Evolutionary conservation across 2,329 filamentous ascomycete genomes (phyloP).

Genomic region (Aureobasidium sp.): DNA sequence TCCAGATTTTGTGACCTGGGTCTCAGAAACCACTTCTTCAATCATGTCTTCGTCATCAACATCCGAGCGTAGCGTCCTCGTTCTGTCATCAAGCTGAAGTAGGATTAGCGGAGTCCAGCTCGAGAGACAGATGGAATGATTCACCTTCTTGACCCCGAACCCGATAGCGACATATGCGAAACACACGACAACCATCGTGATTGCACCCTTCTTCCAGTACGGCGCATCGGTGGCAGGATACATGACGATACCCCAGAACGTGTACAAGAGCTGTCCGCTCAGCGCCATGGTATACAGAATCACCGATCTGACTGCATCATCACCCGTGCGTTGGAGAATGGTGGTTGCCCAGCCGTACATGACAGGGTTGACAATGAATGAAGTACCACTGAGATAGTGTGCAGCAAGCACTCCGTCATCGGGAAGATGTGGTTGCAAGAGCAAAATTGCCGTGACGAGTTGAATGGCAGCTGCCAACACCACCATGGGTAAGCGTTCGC

Average conservation of each 20-base stretch:
- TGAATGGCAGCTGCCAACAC: conserved; percentile 30
- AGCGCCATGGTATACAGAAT: conserved; percentile 38
- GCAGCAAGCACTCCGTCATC: conserved; percentile 32
- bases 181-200: neutral
- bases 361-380: conserved; percentile 37
- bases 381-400: conserved; percentile 34
- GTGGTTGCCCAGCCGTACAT: conserved; percentile 36
- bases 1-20: neutral
- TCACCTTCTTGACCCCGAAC: neutral
- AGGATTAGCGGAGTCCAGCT: neutral
- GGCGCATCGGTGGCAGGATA: conserved; percentile 43
- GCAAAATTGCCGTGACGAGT: conserved; percentile 28
- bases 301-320: conserved; percentile 37
- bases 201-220: conserved; percentile 41
- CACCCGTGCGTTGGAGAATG: conserved; percentile 33
- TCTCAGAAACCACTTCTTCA: neutral
- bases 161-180: neutral
- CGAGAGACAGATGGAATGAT: too few relatives aligned
- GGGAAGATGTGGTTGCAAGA: conserved; percentile 23
- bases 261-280: conserved; percentile 35
- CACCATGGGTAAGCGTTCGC: conserved; percentile 27
- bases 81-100: neutral
- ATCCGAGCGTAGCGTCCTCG: neutral
- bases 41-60: neutral
- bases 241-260: conserved; percentile 25